Conservation (phyloP, 2,329 filamentous ascomycete genomes). For the Aureobasidium sp. region DNA sequence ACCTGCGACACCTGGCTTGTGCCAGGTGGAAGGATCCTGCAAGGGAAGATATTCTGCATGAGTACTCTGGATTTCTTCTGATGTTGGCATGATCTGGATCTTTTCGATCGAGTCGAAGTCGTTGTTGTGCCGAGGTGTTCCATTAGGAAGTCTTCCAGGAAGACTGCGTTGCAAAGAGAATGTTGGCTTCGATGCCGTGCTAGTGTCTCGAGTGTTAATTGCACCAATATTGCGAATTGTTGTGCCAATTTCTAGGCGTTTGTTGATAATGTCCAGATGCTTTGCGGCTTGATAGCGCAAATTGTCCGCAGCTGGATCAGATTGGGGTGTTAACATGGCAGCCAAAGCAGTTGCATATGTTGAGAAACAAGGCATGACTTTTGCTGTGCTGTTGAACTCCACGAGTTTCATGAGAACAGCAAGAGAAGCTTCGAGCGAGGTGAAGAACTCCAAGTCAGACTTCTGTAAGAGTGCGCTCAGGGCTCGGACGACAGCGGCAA, state of each 20-base stretch:
- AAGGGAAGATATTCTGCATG: conserved; percentile 39
- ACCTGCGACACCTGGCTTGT: conserved; percentile 39
- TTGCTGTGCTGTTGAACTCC: conserved; percentile 17
- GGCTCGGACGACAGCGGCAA: conserved; percentile 18
- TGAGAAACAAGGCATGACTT: background rate
- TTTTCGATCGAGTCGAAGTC: conserved; percentile 41
- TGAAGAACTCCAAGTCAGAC: background rate
- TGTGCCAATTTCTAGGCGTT: background rate
- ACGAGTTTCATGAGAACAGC: conserved; percentile 15
- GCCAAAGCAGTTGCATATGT: background rate
- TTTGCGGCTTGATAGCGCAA: background rate
- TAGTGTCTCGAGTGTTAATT: background rate
- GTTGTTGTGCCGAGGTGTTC: conserved; percentile 42
- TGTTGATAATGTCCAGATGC: background rate
- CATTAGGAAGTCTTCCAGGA: conserved; percentile 28
- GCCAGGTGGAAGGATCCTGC: conserved; percentile 32
- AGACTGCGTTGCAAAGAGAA: conserved; percentile 18
- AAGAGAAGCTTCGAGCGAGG: conserved; percentile 15
- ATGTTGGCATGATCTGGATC: conserved; percentile 46
- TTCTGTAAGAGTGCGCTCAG: background rate
- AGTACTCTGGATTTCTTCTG: conserved; percentile 39
- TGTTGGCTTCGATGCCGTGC: background rate
- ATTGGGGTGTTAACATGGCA: background rate
- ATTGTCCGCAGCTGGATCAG: background rate
- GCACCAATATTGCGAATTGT: background rate